Evolutionary conservation across 192 early-diverging fungal species (phyloP).

Genomic region (Endogone sp.): DNA sequence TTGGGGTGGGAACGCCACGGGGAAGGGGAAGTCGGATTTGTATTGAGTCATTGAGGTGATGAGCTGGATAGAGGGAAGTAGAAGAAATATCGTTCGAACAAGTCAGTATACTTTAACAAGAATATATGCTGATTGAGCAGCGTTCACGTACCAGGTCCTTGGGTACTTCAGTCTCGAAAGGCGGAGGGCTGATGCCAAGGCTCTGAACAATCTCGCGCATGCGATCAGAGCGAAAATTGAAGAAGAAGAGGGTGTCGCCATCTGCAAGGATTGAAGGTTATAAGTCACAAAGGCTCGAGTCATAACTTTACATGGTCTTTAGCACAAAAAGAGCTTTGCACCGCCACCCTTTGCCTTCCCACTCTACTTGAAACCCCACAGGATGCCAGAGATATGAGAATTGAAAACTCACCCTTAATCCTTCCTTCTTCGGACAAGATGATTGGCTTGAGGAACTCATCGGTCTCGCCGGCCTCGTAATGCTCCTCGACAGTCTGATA

Average conservation of each 20-base stretch:
- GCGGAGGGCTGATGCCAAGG: slow-evolving; percentile 80
- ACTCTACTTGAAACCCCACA: no score
- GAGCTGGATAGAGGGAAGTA: slow-evolving; percentile 23
- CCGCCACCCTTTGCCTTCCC: no score
- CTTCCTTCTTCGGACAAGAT: slow-evolving; percentile 75
- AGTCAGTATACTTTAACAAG: slow-evolving; percentile 6
- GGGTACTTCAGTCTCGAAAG: slow-evolving; percentile 80
- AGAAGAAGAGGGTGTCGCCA: slow-evolving; percentile 92
- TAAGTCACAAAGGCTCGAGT: neutral
- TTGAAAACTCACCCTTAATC: slow-evolving; percentile 41
- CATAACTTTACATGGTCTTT: neutral
- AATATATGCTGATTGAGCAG: no score
- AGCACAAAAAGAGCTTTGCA: neutral
- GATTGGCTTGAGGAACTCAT: slow-evolving; percentile 99
- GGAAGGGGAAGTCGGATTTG: slow-evolving; percentile 96
- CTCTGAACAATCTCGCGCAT: slow-evolving; percentile 91
- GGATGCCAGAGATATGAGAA: no score
- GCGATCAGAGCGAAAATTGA: slow-evolving; percentile 98
- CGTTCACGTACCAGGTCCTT: slow-evolving; percentile 59
- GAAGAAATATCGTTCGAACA: slow-evolving; percentile 15
- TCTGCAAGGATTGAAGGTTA: slow-evolving; percentile 32
- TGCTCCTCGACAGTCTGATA: slow-evolving; percentile 73
- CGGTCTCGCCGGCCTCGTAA: slow-evolving; percentile 89
- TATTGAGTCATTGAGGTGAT: slow-evolving; percentile 98
- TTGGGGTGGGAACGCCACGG: slow-evolving; percentile 93